Conservation (phyloP, 192 early-diverging fungal species). For the Gaertneriomyces sp. region DNA sequence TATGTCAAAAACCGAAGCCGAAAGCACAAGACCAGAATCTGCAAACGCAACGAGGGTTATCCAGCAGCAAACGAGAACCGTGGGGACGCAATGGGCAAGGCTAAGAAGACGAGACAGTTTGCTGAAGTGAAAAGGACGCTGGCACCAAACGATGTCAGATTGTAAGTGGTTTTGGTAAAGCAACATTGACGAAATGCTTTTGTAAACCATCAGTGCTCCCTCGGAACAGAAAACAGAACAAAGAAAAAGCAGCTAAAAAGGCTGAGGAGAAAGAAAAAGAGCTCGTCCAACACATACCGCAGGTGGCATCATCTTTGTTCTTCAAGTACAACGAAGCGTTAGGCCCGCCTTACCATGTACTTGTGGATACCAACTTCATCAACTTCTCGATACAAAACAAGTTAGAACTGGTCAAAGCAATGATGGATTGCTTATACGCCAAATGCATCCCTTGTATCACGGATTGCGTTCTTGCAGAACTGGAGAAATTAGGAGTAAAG, state of each 20-base stretch:
- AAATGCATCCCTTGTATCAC: constrained; percentile 98
- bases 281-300: constrained; percentile 73
- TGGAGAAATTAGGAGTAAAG: constrained; percentile 96
- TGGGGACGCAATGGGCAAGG: constrained; percentile 50
- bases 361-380: constrained; percentile 99
- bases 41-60: too few relatives aligned
- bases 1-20: too few relatives aligned
- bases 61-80: too few relatives aligned
- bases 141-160: constrained; percentile 82
- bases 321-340: constrained; percentile 95
- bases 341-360: constrained; percentile 92
- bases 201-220: background rate
- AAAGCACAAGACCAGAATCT: too few relatives aligned
- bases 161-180: constrained; percentile 53
- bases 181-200: background rate
- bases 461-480: constrained; percentile 97
- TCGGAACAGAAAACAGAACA: constrained; percentile 39
- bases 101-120: constrained; percentile 90
- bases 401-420: constrained; percentile 89
- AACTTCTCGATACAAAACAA: constrained; percentile 99
- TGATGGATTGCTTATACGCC: constrained; percentile 99
- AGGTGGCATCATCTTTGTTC: constrained; percentile 90
- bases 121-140: constrained; percentile 91
- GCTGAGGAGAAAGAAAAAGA: constrained; percentile 67
- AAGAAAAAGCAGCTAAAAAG: constrained; percentile 66